phyloP scores from a whole-genome alignment of 2,329 filamentous ascomycete species.

The Sarocladium oryzae region DNA sequence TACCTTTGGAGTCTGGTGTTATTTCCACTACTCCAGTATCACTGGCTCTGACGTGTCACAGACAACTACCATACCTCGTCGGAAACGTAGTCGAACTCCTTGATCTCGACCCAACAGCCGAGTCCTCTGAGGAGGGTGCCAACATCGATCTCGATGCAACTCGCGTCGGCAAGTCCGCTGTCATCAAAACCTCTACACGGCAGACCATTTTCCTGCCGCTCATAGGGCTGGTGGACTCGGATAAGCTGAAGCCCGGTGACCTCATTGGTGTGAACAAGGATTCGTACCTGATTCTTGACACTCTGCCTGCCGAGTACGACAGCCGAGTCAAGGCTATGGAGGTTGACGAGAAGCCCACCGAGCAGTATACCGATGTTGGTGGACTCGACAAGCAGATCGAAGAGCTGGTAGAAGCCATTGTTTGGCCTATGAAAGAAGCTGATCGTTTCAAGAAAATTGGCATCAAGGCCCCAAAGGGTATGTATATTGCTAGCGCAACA shows the following conservation, averaged over 20 bases:
- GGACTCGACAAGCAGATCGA: constrained; percentile 98
- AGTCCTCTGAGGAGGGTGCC: constrained; percentile 94
- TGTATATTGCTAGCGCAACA: constrained; percentile 55
- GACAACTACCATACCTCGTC: constrained; percentile 95
- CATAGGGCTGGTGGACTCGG: constrained; percentile 92
- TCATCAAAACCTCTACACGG: constrained; percentile 97
- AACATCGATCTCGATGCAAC: constrained; percentile 98
- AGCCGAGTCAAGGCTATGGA: constrained; percentile 99
- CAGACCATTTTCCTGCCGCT: constrained; percentile 98
- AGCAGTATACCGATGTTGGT: constrained; percentile 98
- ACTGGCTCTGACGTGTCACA: constrained; percentile 28
- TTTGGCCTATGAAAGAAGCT: constrained; percentile 99
- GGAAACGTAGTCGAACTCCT: constrained; percentile 97
- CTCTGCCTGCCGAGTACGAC: constrained; percentile 94
- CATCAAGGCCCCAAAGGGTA: constrained; percentile 98
- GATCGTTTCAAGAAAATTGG: constrained; percentile 99
- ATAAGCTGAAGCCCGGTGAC: constrained; percentile 90
- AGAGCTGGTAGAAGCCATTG: constrained; percentile 95
- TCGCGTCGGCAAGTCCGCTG: constrained; percentile 92
- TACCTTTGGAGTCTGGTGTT: too few species aligned
- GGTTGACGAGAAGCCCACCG: constrained; percentile 98
- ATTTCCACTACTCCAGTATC: too few species aligned
- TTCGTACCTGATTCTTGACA: constrained; percentile 94
- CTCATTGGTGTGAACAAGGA: constrained; percentile 99
- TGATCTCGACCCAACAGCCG: constrained; percentile 90